Evolutionary conservation across 2,329 filamentous ascomycete species (phyloP), one percentile per base, ranked within the genome.

Genomic region (Thyridium curvatum): DNA sequence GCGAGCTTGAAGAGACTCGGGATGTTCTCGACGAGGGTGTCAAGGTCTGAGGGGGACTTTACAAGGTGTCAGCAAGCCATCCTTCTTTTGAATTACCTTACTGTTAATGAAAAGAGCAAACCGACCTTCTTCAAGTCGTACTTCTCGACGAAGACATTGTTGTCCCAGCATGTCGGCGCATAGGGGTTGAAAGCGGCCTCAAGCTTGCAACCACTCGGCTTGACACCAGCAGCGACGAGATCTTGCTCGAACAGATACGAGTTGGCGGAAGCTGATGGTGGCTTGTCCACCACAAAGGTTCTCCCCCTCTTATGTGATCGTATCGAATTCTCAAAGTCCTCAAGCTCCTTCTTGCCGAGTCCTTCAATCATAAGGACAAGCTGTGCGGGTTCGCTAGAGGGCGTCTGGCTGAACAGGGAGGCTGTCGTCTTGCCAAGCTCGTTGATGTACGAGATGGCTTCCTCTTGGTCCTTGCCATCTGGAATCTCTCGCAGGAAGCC

Each of bases 331-430:
- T 26, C 21, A 26, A 26, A 26, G 21, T 26, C 21, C 21, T 10
- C 6, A 6, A 26, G 21, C 21, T 26, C 10, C 6, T 26, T 10
- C 21, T 26, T 26, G 21, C 21, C 10, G 6, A 26, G 21, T 51
- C 79, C 76, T 52, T 82, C 71, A 37, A 83, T 62, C 48, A 78
- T 58, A 37, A 83, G 60, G 18, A 84, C 59, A 30, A 84, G 66
- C 57, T 86, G 79, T 38, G 59, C 64, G 5, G 69, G 65, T 35
- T 59, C 53, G 12, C 42, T 41, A 14, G 54, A 47, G 13, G 71
- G 65, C 35, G 59, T 52, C n/a, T 53, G 59, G 33, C 58, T 60
- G 48, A 86, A 79, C 28, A 86, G 60, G 15, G 66, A 56, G 39
- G 61, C 49, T 7, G 71, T 59, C 21, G 62, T 53, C 45, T 72